Conservation (phyloP, 2,329 filamentous ascomycete species). For the Colletotrichum sp. region DNA sequence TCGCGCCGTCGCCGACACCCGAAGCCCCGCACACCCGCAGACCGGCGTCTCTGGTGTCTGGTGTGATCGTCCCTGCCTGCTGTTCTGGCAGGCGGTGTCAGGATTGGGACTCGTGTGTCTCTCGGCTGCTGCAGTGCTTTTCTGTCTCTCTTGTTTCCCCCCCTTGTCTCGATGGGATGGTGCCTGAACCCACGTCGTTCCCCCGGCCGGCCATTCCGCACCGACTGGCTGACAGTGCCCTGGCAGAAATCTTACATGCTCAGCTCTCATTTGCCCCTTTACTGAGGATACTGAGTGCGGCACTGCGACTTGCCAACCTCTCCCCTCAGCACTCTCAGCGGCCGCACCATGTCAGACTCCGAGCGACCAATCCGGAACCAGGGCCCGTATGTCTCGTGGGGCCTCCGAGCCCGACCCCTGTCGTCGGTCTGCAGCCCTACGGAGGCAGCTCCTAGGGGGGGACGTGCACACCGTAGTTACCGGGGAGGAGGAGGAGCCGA, state of each 20-base stretch:
- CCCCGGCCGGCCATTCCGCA: constrained; percentile 15
- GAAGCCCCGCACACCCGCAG: background rate
- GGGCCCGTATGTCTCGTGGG: constrained; percentile 7
- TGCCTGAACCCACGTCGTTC: background rate
- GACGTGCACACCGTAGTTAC: constrained; percentile 1
- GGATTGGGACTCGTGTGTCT: background rate
- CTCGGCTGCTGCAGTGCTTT: background rate
- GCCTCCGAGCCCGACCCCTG: constrained; percentile 15
- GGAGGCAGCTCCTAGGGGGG: background rate
- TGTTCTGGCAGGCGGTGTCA: background rate
- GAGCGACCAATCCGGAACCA: constrained; percentile 6
- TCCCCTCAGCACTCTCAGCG: background rate
- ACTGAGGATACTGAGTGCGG: background rate
- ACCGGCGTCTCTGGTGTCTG: background rate
- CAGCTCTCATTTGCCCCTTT: constrained; percentile 18
- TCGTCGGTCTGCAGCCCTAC: constrained; percentile 20
- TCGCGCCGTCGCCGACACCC: constrained; percentile 7
- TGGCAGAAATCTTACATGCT: constrained; percentile 5
- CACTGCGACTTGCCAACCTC: background rate
- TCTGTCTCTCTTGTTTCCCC: background rate
- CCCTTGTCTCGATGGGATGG: background rate
- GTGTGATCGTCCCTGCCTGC: constrained; percentile 5
- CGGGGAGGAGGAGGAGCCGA: background rate
- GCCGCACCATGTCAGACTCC: constrained; percentile 8
- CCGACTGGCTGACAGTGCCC: constrained; percentile 18